These are phyloP conservation scores for Epichloe hybrida DNA, from an alignment of 2,329 filamentous ascomycete genomes.

Conservation along the genomic window DNA sequence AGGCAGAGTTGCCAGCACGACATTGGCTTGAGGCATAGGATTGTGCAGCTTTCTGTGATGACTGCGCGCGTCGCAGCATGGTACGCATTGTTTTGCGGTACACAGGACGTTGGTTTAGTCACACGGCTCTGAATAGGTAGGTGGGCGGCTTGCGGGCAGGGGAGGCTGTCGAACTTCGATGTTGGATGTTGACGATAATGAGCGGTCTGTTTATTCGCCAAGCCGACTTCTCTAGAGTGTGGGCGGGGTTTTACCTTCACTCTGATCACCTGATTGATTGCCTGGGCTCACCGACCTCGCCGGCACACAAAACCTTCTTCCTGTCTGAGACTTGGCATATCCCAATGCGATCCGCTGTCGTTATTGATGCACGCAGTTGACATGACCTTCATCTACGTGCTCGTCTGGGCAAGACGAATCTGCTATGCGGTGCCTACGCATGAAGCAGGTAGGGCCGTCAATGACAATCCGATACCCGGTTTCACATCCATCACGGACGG, in stretches of 20 bases:
- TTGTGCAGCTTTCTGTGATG: neutral
- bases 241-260: slow-evolving; percentile 1
- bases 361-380: neutral
- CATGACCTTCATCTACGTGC: no score
- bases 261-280: no score
- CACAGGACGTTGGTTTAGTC: neutral
- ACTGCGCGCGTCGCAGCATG: neutral
- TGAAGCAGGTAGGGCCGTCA: no score
- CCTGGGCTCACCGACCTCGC: neutral
- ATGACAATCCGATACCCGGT: no score
- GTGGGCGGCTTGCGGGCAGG: neutral
- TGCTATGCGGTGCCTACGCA: no score
- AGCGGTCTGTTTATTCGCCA: neutral
- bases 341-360: neutral
- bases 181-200: neutral
- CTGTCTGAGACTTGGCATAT: neutral
- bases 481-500: no score
- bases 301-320: neutral
- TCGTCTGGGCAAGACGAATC: no score
- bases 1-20: neutral
- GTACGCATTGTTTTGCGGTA: neutral
- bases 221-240: neutral
- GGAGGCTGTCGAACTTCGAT: neutral
- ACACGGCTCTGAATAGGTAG: neutral
- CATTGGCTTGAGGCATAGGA: neutral